A percentile compares a stretch with the other conserved stretches of the same genome.
Conservation (phyloP, 495 filamentous ascomycete genomes). For the Filosporella fistucella region DNA sequence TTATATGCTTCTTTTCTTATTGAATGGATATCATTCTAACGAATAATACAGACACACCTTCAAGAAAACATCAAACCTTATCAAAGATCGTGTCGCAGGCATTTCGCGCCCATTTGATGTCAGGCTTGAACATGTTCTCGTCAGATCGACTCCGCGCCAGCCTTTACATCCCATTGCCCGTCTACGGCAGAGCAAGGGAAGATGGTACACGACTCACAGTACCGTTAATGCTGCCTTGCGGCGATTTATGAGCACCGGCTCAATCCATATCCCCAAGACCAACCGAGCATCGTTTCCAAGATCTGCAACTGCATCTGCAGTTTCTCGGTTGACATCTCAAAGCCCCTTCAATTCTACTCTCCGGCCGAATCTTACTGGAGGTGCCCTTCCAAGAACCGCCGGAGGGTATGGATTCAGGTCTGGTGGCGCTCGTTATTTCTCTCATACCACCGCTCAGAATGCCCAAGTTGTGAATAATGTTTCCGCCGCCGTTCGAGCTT, state of each 20-base stretch:
- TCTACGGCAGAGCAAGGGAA: conserved; percentile 64
- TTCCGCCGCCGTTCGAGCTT: conserved; percentile 82
- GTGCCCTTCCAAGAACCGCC: conserved; percentile 75
- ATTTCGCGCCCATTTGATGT: conserved; percentile 41
- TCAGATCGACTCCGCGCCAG: conserved; percentile 52
- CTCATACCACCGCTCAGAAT: conserved; percentile 75
- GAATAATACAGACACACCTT: conserved; percentile 49
- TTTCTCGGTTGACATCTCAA: conserved; percentile 62
- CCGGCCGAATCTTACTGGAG: conserved; percentile 88
- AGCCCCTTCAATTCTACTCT: conserved; percentile 88
- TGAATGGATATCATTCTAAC: conserved; percentile 9
- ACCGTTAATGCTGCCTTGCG: conserved; percentile 52
- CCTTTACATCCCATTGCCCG: conserved; percentile 68
- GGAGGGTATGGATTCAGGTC: conserved; percentile 78
- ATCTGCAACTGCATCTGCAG: conserved; percentile 60
- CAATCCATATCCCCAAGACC: conserved; percentile 33
- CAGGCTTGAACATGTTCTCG: conserved; percentile 44
- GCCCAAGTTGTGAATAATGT: conserved; percentile 95
- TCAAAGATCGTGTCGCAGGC: conserved; percentile 57
- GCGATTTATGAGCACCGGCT: conserved; percentile 55
- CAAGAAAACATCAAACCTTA: conserved; percentile 54
- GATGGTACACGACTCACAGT: conserved; percentile 68
- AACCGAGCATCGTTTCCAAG: conserved; percentile 62
- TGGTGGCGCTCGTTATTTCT: conserved; percentile 81
- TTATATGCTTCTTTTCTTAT: background rate